These are phyloP conservation scores for Didymosphaeria variabile DNA, from an alignment of 2,329 filamentous ascomycete species.

Conservation along the genomic window DNA sequence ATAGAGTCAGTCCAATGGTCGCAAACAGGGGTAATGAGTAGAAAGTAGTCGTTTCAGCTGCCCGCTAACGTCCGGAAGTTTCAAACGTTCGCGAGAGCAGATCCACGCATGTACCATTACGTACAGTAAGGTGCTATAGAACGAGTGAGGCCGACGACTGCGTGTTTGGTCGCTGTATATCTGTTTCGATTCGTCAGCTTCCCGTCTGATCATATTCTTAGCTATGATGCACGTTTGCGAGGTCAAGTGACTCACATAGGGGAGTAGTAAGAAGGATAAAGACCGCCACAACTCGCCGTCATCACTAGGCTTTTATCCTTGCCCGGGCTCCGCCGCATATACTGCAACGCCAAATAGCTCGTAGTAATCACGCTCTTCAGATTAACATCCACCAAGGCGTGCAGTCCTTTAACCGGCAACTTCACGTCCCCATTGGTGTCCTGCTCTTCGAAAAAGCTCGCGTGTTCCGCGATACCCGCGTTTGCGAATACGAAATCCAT, in stretches of 20 bases:
- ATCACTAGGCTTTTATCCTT: slow-evolving; percentile 40
- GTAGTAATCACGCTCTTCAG: slow-evolving; percentile 55
- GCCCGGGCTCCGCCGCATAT: slow-evolving; percentile 42
- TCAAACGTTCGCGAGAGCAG: too few species aligned
- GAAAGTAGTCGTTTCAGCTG: too few species aligned
- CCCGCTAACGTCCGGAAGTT: too few species aligned
- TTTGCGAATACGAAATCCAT: slow-evolving; percentile 61
- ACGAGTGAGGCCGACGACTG: slow-evolving; percentile 50
- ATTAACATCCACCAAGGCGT: slow-evolving; percentile 52
- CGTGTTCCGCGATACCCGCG: slow-evolving; percentile 54
- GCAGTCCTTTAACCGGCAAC: slow-evolving; percentile 32
- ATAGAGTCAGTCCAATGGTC: too few species aligned
- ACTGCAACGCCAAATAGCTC: slow-evolving; percentile 52
- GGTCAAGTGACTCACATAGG: slow-evolving; percentile 31
- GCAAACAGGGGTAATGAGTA: too few species aligned
- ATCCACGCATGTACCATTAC: too few species aligned
- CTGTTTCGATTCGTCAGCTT: neutral
- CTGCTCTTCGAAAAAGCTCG: slow-evolving; percentile 48
- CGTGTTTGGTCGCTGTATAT: slow-evolving; percentile 53
- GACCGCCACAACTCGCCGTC: slow-evolving; percentile 45
- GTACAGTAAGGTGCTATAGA: slow-evolving; percentile 44
- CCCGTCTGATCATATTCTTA: too few species aligned
- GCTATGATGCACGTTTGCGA: too few species aligned
- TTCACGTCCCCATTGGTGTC: slow-evolving; percentile 19
- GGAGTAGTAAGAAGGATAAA: slow-evolving; percentile 46